Conservation (phyloP, 1,139 yeast genomes). For the Yamadazyma jaroonii region DNA sequence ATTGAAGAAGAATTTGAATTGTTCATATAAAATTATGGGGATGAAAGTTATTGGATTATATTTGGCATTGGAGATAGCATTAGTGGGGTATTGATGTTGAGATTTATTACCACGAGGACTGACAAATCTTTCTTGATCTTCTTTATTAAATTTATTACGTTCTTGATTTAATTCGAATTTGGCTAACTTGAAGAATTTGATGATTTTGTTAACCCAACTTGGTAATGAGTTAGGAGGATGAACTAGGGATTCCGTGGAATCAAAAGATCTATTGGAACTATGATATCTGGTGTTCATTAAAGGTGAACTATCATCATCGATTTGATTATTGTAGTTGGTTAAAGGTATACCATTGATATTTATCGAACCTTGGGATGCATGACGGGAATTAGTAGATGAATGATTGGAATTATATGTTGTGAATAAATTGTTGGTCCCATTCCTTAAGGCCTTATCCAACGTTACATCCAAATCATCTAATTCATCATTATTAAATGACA, state of each 20-base stretch:
- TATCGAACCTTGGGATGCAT: conserved; percentile 24
- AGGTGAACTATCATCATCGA: conserved; percentile 24
- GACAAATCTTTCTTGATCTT: conserved; percentile 28
- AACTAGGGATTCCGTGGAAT: conserved; percentile 14
- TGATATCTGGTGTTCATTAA: conserved; percentile 19
- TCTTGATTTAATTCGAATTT: conserved; percentile 27
- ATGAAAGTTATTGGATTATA: conserved; percentile 85
- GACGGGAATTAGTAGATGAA: conserved; percentile 16
- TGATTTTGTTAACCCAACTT: conserved; percentile 13
- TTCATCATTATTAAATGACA: conserved; percentile 3
- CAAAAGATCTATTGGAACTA: conserved; percentile 18
- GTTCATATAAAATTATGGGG: conserved; percentile 88
- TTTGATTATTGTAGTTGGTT: conserved; percentile 13
- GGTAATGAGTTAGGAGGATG: conserved; percentile 15
- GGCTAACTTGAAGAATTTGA: conserved; percentile 25
- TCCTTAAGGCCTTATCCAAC: conserved; percentile 41
- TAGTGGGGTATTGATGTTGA: conserved; percentile 51
- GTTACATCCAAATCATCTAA: conserved; percentile 45
- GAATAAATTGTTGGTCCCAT: conserved; percentile 34
- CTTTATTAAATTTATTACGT: conserved; percentile 11
- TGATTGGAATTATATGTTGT: not conserved
- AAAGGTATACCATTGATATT: conserved; percentile 26
- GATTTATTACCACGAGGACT: conserved; percentile 29
- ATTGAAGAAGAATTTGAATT: conserved; percentile 95
- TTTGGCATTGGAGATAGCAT: conserved; percentile 91